Conservation (phyloP, 2,329 filamentous ascomycete species). For the Beauveria rudraprayagi region DNA sequence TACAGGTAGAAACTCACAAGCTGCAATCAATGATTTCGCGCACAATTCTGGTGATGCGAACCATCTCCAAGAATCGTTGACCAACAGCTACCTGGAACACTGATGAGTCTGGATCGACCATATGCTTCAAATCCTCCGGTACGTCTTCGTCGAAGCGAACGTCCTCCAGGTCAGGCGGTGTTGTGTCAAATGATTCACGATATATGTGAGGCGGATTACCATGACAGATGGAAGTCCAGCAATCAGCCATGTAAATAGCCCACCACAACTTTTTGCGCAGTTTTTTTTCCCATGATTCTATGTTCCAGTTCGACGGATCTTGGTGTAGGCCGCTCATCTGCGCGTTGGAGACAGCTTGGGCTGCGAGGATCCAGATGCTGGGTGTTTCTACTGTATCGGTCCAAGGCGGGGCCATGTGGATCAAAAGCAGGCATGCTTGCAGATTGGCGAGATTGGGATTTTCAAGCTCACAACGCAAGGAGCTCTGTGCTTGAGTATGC, state of each 20-base stretch:
- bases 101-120: conserved; percentile 27
- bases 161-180: conserved; percentile 32
- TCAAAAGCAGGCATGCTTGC: conserved; percentile 38
- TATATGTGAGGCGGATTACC: conserved; percentile 39
- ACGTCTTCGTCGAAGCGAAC: conserved; percentile 35
- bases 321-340: conserved; percentile 39
- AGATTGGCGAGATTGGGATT: conserved; percentile 37
- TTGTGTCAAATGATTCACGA: conserved; percentile 31
- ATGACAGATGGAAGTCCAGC: conserved; percentile 38
- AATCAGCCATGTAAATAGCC: conserved; percentile 33
- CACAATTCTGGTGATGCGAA: conserved; percentile 24
- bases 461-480: conserved; percentile 36
- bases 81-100: conserved; percentile 27
- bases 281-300: conserved; percentile 34
- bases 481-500: conserved; percentile 32
- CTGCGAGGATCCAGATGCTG: conserved; percentile 34
- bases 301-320: conserved; percentile 33
- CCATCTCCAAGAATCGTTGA: conserved; percentile 29
- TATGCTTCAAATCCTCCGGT: conserved; percentile 22
- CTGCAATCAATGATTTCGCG: conserved; percentile 26
- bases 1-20: conserved; percentile 20
- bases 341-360: conserved; percentile 35
- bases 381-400: conserved; percentile 40
- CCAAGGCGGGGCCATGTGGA: conserved; percentile 36
- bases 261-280: conserved; percentile 39